Evolutionary conservation across 352 stramenopile species (phyloP), one percentile per base, ranked within the genome.

Genomic region (Phytophthora citricola): DNA sequence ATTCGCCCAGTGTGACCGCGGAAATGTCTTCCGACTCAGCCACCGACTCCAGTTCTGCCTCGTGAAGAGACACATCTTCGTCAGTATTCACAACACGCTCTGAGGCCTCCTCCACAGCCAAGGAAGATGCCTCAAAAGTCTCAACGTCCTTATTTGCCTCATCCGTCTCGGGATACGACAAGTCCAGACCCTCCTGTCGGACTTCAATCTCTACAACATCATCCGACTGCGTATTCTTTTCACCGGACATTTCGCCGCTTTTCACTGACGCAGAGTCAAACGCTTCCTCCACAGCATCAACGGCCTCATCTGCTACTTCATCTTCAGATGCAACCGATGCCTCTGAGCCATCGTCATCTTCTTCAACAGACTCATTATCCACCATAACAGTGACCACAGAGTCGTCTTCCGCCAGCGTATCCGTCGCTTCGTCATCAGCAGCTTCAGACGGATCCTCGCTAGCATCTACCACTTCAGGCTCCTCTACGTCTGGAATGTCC

Each of bases 151-250:
- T 55, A 55, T 41, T 41, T 9, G 40, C 17, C 17, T 58, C 31
- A 36, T 36, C 59, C 4, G 17, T 40, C 41, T 71, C 31, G 5
- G 44, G 32, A 22, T 68, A 63, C 17, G 51, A 62, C 45, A 75
- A 61, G 8, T 60, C 50, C 17, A 68, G 17, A 43, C 46, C 57
- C 31, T 75, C 61, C 39, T 71, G 61, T 4, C 15, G 61, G 26
- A 66, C 50, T 64, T 64, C 49, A n/a, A 63, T 26, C 40, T 76
- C 68, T 29, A 76, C 62, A 52, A 67, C 20, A 32, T 64, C 31
- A 7, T 50, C 47, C 5, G 39, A 47, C 27, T 69, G 54, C 1
- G 14, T 3, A 10, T 26, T 12, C 20, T 57, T 34, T 38, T 57
- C 47, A 53, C 0, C 43, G 11, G 36, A 45, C 10, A 8, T 26